Percentiles rank a stretch among this genome's conserved stretches.
Evolutionary conservation across 2,329 filamentous ascomycete species (phyloP).

Genomic region (Aphanoascus verrucosus): DNA sequence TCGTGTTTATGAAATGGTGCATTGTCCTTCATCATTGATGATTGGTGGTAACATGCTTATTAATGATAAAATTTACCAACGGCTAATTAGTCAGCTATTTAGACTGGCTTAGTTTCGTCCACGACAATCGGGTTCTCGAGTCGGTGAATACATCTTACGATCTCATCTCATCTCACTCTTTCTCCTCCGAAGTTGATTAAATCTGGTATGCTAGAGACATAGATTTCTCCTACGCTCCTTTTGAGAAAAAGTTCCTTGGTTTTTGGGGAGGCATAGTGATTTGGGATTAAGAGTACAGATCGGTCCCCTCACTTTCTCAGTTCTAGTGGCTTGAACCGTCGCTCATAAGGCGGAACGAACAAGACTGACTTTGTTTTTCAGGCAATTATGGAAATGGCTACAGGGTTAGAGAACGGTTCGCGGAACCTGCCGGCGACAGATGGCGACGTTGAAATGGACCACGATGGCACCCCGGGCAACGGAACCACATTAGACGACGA

Average conservation of each 20-base stretch:
- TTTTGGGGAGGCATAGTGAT: too few relatives aligned
- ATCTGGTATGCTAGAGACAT: too few relatives aligned
- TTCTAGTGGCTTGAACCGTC: not conserved
- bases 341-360: not conserved
- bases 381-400: not conserved
- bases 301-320: not conserved
- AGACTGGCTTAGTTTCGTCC: slow-evolving; percentile 3
- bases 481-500: slow-evolving; percentile 12
- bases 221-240: too few relatives aligned
- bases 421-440: not conserved
- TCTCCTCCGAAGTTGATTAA: too few relatives aligned
- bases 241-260: too few relatives aligned
- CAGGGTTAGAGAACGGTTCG: not conserved
- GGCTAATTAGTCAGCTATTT: not conserved
- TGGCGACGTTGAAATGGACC: slow-evolving; percentile 12
- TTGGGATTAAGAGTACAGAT: not conserved
- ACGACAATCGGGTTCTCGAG: slow-evolving; percentile 3
- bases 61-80: not conserved
- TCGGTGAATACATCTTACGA: not conserved
- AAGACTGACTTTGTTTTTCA: not conserved
- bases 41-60: not conserved
- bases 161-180: too few relatives aligned
- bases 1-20: not conserved
- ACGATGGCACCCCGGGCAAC: slow-evolving; percentile 1
- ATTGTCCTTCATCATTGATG: not conserved